Evolutionary conservation across 495 filamentous ascomycete genomes (phyloP).

Genomic region (Penicillium longicatenatum): DNA sequence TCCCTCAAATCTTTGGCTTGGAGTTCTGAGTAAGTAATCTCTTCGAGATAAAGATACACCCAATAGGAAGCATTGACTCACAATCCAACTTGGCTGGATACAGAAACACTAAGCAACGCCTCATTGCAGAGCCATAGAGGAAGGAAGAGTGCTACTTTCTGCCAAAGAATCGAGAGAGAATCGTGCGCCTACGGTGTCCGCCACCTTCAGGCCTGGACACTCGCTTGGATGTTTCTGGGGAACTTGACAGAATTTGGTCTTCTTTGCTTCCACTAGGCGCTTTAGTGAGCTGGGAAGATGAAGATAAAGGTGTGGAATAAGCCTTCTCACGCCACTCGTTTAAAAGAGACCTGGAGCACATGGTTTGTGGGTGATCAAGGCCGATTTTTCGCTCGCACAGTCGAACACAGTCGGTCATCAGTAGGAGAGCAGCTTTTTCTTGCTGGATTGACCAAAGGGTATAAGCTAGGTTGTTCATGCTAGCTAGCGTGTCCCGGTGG

Average conservation of each 20-base stretch:
- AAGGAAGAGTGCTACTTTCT: background rate
- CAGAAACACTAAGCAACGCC: too few relatives aligned
- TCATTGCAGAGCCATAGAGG: too few relatives aligned
- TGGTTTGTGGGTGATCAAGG: background rate
- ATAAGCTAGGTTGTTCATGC: slow-evolving; percentile 4
- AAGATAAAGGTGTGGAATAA: too few relatives aligned
- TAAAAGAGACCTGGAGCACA: background rate
- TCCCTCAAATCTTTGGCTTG: too few relatives aligned
- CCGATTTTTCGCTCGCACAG: background rate
- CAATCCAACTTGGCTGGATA: too few relatives aligned
- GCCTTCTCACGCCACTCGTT: background rate
- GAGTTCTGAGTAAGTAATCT: too few relatives aligned
- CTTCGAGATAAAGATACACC: too few relatives aligned
- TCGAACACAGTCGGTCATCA: background rate
- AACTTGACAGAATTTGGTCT: background rate
- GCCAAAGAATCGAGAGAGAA: background rate
- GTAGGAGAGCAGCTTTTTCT: background rate
- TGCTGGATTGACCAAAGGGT: background rate
- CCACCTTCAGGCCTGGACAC: background rate
- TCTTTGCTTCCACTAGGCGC: background rate
- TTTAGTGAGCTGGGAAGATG: background rate
- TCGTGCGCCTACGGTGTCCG: background rate
- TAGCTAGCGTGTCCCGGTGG: background rate
- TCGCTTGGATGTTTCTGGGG: background rate
- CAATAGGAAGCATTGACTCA: too few relatives aligned